Evolutionary conservation across 176 grass and related monocot genomes (phyloP).

Genomic region (Juncus inflexus): DNA sequence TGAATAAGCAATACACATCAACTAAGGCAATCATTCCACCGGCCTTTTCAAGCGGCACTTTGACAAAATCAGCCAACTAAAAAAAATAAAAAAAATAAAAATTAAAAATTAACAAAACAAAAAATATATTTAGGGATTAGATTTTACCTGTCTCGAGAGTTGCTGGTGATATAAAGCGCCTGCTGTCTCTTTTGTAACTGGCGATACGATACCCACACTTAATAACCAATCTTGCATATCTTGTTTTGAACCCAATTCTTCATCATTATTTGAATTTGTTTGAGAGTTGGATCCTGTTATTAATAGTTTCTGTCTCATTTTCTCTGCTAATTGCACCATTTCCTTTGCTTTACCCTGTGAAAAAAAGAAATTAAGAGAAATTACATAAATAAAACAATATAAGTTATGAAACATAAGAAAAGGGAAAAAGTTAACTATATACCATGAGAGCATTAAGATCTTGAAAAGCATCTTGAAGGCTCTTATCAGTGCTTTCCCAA

Average conservation of each 20-base stretch:
- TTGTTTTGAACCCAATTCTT: conserved; percentile 95
- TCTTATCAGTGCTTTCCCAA: conserved; percentile 95
- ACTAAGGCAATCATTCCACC: conserved; percentile 96
- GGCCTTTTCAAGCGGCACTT: conserved; percentile 78
- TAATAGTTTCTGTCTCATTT: conserved; percentile 87
- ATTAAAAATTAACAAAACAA: conserved; percentile 5
- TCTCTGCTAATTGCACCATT: conserved; percentile 96
- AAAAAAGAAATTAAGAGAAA: background rate
- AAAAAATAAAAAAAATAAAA: conserved; percentile 17
- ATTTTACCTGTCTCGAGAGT: conserved; percentile 69
- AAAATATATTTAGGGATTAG: conserved; percentile 5
- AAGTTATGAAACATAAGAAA: background rate
- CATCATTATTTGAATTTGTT: conserved; percentile 58
- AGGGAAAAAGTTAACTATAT: conserved; percentile 18
- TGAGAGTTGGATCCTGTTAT: conserved; percentile 43
- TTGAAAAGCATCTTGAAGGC: conserved; percentile 95
- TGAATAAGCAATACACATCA: conserved; percentile 91
- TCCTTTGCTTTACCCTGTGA: conserved; percentile 97
- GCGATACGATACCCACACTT: conserved; percentile 82
- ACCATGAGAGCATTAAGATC: conserved; percentile 99
- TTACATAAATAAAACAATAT: background rate
- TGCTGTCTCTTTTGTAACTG: conserved; percentile 96
- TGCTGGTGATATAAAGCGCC: conserved; percentile 97
- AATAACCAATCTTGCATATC: conserved; percentile 99
- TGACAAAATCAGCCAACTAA: conserved; percentile 89